Base-by-base conservation (phyloP, 2,329 filamentous ascomycete genomes). In the Fusarium verrucosum region DNA sequence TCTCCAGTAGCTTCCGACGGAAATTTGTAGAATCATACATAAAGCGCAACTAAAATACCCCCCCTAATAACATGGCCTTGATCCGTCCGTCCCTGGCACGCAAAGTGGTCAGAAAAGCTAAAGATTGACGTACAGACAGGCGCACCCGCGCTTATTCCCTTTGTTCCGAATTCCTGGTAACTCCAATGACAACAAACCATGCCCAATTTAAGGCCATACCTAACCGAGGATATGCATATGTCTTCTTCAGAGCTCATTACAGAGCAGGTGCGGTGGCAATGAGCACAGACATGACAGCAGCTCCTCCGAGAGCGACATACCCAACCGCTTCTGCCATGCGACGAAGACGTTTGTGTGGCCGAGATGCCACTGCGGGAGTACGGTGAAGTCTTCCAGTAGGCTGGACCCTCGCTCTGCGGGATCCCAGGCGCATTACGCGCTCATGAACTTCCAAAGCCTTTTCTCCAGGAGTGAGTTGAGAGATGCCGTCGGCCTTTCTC, bases 251-350 rank as follows among this genome's bases (percentile, higher is more conserved):
- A 25, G 16, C 10, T 14, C 20, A 72, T 35, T 53, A 62, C 35
- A 72, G 57, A 11, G 66, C 63, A 4, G 77, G 77, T 4, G 77
- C 77, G 4, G 76, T 79, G 19, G 75, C 77, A 46, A 79, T 79
- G 32, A 79, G 60, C 5, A 76, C 77, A 22, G 76, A 76, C 72
- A 79, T 74, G 35, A 78, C 77, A n/a, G 76, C 76, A 9, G 76
- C 68, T 19, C 77, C 77, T 9, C 77, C 77, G 4, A 79, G 63
- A 7, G 77, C 74, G 11, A 74, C 76, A 33, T 74, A 76, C 10
- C 77, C 75, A 22, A 78, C 61, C 1, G 72, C 72, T 46, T 79
- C 77, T 5, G 75, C 77, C 37, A 73, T 73, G 42, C 71, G 73
- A 13, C 74, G 73, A 37, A 78, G 56, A 7, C 76, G 73, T 43